phyloP scores from a whole-genome alignment of 257 asterid species.

The Solanum chmielewskii region DNA sequence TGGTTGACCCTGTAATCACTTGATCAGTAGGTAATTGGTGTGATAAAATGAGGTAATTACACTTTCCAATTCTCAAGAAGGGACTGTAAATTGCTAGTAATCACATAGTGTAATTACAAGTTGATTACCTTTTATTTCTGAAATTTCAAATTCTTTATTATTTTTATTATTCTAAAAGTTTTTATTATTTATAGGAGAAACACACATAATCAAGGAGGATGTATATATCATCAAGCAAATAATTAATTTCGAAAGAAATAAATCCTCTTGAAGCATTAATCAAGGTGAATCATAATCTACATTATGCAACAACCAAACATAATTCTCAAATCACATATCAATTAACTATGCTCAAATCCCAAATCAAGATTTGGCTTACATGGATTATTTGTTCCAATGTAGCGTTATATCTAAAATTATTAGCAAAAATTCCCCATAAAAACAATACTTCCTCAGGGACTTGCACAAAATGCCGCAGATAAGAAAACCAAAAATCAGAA shows the following conservation, averaged over 20 bases:
- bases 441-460: background rate
- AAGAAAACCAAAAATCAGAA: background rate
- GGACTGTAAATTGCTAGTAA: too few relatives aligned
- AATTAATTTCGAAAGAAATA: background rate
- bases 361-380: background rate
- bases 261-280: background rate
- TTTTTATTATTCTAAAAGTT: too few relatives aligned
- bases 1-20: too few relatives aligned
- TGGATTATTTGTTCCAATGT: background rate
- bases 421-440: background rate
- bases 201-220: background rate
- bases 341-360: background rate
- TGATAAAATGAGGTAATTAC: too few relatives aligned
- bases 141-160: too few relatives aligned
- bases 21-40: too few relatives aligned
- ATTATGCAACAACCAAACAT: background rate
- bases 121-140: too few relatives aligned
- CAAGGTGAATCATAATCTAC: background rate
- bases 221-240: background rate
- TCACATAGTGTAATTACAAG: too few relatives aligned
- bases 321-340: background rate
- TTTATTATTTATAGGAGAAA: too few relatives aligned
- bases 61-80: too few relatives aligned
- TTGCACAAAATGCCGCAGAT: background rate
- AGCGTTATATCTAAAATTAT: background rate